phyloP scores from a whole-genome alignment of 192 early-diverging fungal genomes.

The Chytriomyces hyalinus region DNA sequence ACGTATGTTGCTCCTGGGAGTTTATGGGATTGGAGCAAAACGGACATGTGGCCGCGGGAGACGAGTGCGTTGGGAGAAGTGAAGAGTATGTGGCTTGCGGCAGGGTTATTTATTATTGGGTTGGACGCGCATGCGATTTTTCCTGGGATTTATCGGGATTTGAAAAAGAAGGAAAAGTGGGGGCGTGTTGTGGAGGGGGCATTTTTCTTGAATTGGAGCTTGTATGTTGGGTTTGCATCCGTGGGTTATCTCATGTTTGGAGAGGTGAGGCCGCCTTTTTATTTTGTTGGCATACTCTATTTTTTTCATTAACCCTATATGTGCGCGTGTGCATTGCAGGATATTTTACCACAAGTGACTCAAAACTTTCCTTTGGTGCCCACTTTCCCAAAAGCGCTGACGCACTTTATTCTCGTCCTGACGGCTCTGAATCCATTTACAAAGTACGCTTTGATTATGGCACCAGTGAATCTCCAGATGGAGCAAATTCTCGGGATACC shows the following conservation, averaged over 20 bases:
- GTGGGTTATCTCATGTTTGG: conserved; percentile 79
- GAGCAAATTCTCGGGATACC: conserved; percentile 22
- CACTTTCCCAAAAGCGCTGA: conserved; percentile 56
- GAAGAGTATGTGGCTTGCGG: conserved; percentile 32
- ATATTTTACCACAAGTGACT: conserved; percentile 58
- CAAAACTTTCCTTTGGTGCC: conserved; percentile 68
- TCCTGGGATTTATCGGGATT: conserved; percentile 71
- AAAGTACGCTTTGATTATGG: conserved; percentile 71
- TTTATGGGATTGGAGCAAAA: conserved; percentile 58
- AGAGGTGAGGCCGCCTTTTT: conserved; percentile 22
- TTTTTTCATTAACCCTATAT: too few relatives aligned
- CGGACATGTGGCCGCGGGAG: conserved; percentile 53
- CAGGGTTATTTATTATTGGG: conserved; percentile 45
- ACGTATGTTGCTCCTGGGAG: conserved; percentile 60
- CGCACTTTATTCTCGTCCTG: conserved; percentile 61
- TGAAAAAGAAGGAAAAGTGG: conserved; percentile 58
- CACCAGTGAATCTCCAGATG: conserved; percentile 58
- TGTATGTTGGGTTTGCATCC: conserved; percentile 60
- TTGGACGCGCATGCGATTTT: conserved; percentile 69
- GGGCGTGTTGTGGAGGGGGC: conserved; percentile 59
- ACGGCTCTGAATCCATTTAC: conserved; percentile 73
- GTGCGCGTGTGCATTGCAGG: background rate
- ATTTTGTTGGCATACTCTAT: background rate
- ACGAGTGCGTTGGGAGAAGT: background rate
- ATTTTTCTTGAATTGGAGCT: conserved; percentile 51